Base-by-base conservation (phyloP, 179 eudicot genomes). In the Heliamphora pulchella region DNA sequence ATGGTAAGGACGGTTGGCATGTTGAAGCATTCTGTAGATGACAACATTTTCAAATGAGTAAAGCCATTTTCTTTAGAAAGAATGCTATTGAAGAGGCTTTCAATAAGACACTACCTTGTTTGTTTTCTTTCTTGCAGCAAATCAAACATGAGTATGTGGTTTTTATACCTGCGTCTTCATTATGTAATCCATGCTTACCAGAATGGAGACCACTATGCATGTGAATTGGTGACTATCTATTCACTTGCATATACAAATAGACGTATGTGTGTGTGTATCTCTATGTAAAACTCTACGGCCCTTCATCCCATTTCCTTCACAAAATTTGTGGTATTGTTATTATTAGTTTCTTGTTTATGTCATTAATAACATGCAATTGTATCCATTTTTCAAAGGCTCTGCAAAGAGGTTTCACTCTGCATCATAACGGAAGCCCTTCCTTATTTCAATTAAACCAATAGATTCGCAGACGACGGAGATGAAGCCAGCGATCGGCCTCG, bases 301-400 rank as follows among this genome's bases (percentile, higher is more conserved):
- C 51, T 68, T 68, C 50, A 22, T 68, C 51, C 51, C 72, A 68
- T 44, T 68, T 41, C 44, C 72, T 51, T 68, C 44, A 43, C 72
- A 43, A 68, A 46, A 20, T 44, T 68, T 43, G 72, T 68, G n/a
- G 43, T 6, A 41, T 62, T 5, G 31, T n/a, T 31, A 31, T 22
- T 62, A 31, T 4, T n/a, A 4, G 31, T 62, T 62, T 8, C 22
- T 62, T n/a, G n/a, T 62, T 8, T n/a, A 13, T 62, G 66, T n/a
- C n/a, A 18, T 18, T 62, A 31, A 18, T n/a, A 5, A 58, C 13
- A 58, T 3, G 13, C 17, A 10, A 4, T 58, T 15, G 3, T 8
- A 14, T 58, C 3, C 62, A 58, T 58, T 58, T 11, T 3, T 58
- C 31, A 31, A 31, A 31, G 31, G 31, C 31, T 31, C 31, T 31